Conservation (phyloP, 805 yeast species). For the Kuraishia hungarica region DNA sequence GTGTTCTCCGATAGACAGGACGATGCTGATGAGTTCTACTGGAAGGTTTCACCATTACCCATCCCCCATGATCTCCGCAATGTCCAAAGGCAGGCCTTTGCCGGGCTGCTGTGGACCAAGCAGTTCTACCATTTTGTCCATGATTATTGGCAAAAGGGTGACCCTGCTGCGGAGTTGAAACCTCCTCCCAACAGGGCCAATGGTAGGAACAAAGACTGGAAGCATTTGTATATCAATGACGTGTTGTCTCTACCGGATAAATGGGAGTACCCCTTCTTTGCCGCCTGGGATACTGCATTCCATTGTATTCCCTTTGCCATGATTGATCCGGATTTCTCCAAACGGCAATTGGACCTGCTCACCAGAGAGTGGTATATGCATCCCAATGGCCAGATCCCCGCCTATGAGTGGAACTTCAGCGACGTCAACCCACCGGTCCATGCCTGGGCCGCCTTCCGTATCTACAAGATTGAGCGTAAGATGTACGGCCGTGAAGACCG, state of each 20-base stretch:
- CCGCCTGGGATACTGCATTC: slow-evolving; percentile 96
- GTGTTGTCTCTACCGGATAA: slow-evolving; percentile 86
- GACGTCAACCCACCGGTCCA: slow-evolving; percentile 98
- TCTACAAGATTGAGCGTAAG: slow-evolving; percentile 79
- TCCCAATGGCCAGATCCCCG: slow-evolving; percentile 96
- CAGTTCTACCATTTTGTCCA: slow-evolving; percentile 85
- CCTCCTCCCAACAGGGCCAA: slow-evolving; percentile 78
- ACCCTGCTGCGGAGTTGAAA: slow-evolving; percentile 62
- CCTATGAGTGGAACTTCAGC: slow-evolving; percentile 92
- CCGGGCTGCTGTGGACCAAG: slow-evolving; percentile 90
- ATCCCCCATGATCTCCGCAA: slow-evolving; percentile 69
- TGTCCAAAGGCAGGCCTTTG: slow-evolving; percentile 89
- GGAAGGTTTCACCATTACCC: slow-evolving; percentile 82
- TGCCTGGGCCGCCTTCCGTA: slow-evolving; percentile 90
- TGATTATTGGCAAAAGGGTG: slow-evolving; percentile 83
- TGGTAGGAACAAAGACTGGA: slow-evolving; percentile 87
- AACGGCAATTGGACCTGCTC: slow-evolving; percentile 74
- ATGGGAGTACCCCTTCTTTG: slow-evolving; percentile 94
- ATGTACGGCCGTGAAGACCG: slow-evolving; percentile 76
- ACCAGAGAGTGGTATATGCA: slow-evolving; percentile 97
- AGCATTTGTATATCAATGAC: slow-evolving; percentile 81
- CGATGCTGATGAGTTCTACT: slow-evolving; percentile 90
- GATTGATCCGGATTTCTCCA: slow-evolving; percentile 90
- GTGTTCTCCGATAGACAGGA: slow-evolving; percentile 62
- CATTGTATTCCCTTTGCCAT: slow-evolving; percentile 89